These are phyloP conservation scores for Wakefieldia striispora DNA, from an alignment of 768 basidiomycete species.

Conservation along the genomic window DNA sequence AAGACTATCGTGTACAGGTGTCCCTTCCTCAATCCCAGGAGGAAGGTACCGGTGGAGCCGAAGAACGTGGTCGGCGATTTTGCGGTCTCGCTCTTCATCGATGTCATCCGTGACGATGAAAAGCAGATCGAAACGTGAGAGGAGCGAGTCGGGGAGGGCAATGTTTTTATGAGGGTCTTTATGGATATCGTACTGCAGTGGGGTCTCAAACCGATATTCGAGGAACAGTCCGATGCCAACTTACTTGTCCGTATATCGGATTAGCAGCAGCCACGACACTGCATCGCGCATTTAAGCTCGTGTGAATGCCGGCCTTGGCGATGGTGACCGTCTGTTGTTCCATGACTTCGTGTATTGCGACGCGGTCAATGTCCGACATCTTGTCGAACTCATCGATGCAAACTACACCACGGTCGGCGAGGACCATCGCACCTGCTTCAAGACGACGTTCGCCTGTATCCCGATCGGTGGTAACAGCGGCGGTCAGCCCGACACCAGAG, in stretches of 20 bases:
- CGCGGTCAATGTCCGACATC: constrained; percentile 98
- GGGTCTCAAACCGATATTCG: constrained; percentile 8
- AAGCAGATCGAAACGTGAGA: constrained; percentile 97
- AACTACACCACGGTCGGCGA: constrained; percentile 97
- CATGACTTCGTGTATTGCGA: constrained; percentile 99
- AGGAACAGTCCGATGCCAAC: constrained; percentile 14
- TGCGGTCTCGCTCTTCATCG: constrained; percentile 89
- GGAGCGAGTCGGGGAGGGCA: constrained; percentile 93
- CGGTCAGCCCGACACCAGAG: constrained; percentile 98
- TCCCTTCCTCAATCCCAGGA: constrained; percentile 95
- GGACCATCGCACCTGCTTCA: constrained; percentile 99
- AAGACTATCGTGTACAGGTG: constrained; percentile 84
- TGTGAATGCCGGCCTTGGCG: constrained; percentile 98
- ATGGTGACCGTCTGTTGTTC: constrained; percentile 99
- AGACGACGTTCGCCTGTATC: constrained; percentile 96
- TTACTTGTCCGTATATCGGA: constrained; percentile 95
- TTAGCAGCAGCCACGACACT: constrained; percentile 98
- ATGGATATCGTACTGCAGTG: constrained; percentile 91
- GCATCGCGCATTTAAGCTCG: constrained; percentile 95
- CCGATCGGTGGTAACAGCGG: constrained; percentile 96
- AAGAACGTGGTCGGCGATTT: constrained; percentile 96
- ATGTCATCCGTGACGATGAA: constrained; percentile 99
- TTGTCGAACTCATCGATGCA: constrained; percentile 99
- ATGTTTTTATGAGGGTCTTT: constrained; percentile 99
- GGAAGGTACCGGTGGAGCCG: constrained; percentile 96